A percentile compares a stretch with the other conserved stretches of the same genome.
phyloP scores from a whole-genome alignment of 2,329 filamentous ascomycete genomes.

The Pseudogymnoascus destructans region DNA sequence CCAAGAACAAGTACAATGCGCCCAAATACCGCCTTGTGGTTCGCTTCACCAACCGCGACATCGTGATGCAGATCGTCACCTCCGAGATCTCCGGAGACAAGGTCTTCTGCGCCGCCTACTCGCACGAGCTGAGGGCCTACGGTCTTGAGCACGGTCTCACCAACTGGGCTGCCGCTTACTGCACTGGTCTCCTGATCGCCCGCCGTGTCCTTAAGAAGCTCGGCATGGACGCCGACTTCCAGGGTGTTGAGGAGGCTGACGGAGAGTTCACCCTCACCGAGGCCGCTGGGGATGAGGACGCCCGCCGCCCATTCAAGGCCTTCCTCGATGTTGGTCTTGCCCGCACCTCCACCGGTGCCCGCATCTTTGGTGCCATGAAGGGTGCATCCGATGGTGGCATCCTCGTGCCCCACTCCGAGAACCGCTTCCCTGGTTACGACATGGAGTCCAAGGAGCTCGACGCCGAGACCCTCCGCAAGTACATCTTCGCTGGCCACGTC shows the following conservation, averaged over 20 bases:
- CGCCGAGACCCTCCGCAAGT: slow-evolving; percentile 91
- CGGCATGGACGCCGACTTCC: slow-evolving; percentile 81
- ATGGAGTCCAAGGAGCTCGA: slow-evolving; percentile 97
- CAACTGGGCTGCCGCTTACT: slow-evolving; percentile 98
- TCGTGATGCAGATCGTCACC: slow-evolving; percentile 93
- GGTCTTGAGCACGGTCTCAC: slow-evolving; percentile 96
- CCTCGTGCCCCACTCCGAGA: slow-evolving; percentile 95
- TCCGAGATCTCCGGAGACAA: slow-evolving; percentile 98
- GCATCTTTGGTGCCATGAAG: slow-evolving; percentile 99
- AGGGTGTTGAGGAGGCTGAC: slow-evolving; percentile 91
- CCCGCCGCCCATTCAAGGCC: slow-evolving; percentile 96
- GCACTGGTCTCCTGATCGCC: slow-evolving; percentile 90
- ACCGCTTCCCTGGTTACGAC: slow-evolving; percentile 98
- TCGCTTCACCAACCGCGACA: slow-evolving; percentile 99
- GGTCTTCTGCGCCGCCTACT: slow-evolving; percentile 83
- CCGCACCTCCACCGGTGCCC: slow-evolving; percentile 95
- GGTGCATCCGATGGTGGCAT: slow-evolving; percentile 97
- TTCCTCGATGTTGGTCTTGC: slow-evolving; percentile 95
- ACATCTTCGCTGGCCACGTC: slow-evolving; percentile 97
- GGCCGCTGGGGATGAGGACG: slow-evolving; percentile 73
- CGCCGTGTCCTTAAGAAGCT: slow-evolving; percentile 97
- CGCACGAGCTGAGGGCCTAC: slow-evolving; percentile 95
- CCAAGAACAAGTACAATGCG: slow-evolving; percentile 99
- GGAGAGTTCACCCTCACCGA: slow-evolving; percentile 95
- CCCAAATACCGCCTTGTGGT: slow-evolving; percentile 99